phyloP scores from a whole-genome alignment of 1,139 yeast species.

The Kurtzmaniella natalensis region DNA sequence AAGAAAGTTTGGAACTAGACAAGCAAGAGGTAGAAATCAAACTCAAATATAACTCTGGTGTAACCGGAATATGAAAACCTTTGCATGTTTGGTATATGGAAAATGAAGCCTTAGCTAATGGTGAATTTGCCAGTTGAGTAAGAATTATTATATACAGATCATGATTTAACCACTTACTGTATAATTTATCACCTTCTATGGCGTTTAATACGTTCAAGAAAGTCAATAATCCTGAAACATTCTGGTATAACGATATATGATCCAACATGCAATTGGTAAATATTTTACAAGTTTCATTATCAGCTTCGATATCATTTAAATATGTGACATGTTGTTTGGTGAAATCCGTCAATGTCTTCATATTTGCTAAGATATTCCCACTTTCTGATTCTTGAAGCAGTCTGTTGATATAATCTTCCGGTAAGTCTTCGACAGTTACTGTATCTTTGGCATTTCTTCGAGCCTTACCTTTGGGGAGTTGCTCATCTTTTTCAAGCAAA shows the following conservation, averaged over 20 bases:
- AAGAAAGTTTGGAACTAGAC: too few species aligned
- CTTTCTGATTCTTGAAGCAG: conserved; percentile 19
- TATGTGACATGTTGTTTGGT: conserved; percentile 23
- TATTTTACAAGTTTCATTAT: conserved; percentile 20
- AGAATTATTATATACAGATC: too few species aligned
- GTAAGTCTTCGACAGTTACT: not conserved
- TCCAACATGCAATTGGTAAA: conserved; percentile 37
- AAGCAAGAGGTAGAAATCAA: too few species aligned
- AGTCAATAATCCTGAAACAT: conserved; percentile 27
- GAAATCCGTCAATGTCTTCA: conserved; percentile 20
- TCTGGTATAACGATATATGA: conserved; percentile 33
- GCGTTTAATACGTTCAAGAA: too few species aligned
- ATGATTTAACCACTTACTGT: too few species aligned
- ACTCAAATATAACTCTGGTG: too few species aligned
- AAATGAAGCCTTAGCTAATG: too few species aligned
- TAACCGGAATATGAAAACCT: too few species aligned
- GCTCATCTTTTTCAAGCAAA: conserved; percentile 10
- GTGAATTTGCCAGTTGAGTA: too few species aligned
- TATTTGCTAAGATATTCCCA: conserved; percentile 34
- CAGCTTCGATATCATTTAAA: conserved; percentile 15
- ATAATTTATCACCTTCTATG: too few species aligned
- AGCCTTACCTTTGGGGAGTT: conserved; percentile 12
- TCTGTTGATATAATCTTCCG: conserved; percentile 4
- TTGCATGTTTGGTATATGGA: too few species aligned
- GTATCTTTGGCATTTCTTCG: conserved; percentile 17